These are phyloP conservation scores for Clathrospora elynae DNA, from an alignment of 2,329 filamentous ascomycete species.

Conservation along the genomic window DNA sequence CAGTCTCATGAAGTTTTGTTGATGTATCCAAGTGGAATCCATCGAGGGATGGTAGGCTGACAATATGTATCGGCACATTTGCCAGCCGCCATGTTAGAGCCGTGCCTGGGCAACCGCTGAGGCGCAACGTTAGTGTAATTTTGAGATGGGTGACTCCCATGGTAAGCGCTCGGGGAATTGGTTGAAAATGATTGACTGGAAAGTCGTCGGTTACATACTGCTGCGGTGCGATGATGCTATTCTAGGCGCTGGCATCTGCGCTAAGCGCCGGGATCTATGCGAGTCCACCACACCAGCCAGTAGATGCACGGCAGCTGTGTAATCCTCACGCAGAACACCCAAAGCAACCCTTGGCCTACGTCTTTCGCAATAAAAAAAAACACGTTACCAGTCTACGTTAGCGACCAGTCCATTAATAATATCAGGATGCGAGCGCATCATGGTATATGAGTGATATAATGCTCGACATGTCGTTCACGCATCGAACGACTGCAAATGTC, in stretches of 20 bases:
- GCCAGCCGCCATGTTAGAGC: slow-evolving; percentile 40
- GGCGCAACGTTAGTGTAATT: slow-evolving; percentile 37
- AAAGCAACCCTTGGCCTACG: slow-evolving; percentile 44
- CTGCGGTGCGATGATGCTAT: slow-evolving; percentile 39
- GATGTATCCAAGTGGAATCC: slow-evolving; percentile 32
- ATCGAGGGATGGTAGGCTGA: slow-evolving; percentile 38
- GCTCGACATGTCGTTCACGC: too few species aligned
- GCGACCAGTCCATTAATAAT: not conserved
- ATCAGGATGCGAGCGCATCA: too few species aligned
- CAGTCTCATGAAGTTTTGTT: slow-evolving; percentile 43
- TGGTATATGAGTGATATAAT: not conserved
- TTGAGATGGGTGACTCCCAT: slow-evolving; percentile 35
- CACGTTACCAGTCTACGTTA: slow-evolving; percentile 18
- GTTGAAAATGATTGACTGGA: slow-evolving; percentile 31
- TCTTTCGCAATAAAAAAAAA: slow-evolving; percentile 26
- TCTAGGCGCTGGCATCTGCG: slow-evolving; percentile 37
- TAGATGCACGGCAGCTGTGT: slow-evolving; percentile 28
- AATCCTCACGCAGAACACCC: slow-evolving; percentile 27
- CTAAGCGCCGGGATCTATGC: slow-evolving; percentile 39
- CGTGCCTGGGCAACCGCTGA: slow-evolving; percentile 44
- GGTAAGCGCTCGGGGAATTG: slow-evolving; percentile 42
- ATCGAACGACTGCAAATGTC: too few species aligned
- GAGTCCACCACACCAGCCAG: slow-evolving; percentile 29
- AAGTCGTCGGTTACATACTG: slow-evolving; percentile 29
- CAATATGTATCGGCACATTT: slow-evolving; percentile 43